These are phyloP conservation scores for Euphorbia tirucalli DNA, from an alignment of 345 rosid genomes.

Conservation along the genomic window DNA sequence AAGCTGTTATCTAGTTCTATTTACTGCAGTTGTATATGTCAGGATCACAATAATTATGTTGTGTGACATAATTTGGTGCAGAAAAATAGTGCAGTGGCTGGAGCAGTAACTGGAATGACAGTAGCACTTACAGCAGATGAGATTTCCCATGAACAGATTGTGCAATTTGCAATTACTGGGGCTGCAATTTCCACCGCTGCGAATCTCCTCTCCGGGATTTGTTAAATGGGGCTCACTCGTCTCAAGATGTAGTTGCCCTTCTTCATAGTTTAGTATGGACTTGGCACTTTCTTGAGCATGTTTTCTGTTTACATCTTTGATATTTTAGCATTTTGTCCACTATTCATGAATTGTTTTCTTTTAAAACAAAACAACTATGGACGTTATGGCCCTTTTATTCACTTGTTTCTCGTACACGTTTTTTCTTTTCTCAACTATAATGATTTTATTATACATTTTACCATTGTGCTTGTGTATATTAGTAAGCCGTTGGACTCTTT, in stretches of 20 bases:
- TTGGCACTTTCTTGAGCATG: constrained; percentile 2
- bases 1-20: no score
- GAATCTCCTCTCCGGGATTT: constrained; percentile 69
- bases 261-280: not conserved
- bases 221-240: constrained; percentile 28
- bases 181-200: constrained; percentile 89
- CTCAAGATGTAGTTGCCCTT: not conserved
- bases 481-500: no score
- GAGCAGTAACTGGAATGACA: constrained; percentile 84
- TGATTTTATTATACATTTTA: no score
- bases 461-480: no score
- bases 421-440: no score
- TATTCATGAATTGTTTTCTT: not conserved
- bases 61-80: constrained; percentile 22
- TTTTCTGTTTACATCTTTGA: not conserved
- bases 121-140: constrained; percentile 64
- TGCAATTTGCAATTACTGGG: constrained; percentile 86
- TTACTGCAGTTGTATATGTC: no score
- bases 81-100: constrained; percentile 90
- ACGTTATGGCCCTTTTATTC: no score
- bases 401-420: no score
- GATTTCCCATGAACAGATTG: constrained; percentile 71
- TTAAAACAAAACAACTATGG: no score
- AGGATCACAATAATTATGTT: no score
- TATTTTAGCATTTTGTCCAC: not conserved